Conservation (phyloP, 139 green algal species). For the Picochlorum sp. region DNA sequence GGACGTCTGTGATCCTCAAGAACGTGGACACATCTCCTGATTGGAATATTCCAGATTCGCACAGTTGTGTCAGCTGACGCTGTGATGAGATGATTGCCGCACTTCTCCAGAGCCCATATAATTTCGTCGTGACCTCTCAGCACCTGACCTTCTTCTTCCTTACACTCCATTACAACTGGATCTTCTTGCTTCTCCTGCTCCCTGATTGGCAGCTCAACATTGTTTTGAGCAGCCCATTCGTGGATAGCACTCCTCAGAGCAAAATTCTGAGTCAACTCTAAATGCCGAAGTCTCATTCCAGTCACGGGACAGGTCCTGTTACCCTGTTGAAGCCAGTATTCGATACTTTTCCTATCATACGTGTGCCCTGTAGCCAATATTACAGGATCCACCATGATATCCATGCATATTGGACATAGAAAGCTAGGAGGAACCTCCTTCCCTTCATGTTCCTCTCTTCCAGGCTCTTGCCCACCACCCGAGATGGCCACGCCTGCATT, state of each 20-base stretch:
- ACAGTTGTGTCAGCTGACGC: constrained; percentile 88
- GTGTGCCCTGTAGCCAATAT: constrained; percentile 89
- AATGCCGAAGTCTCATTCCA: constrained; percentile 71
- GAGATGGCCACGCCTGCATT: no score
- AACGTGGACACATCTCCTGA: constrained; percentile 44
- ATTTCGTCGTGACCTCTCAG: constrained; percentile 90
- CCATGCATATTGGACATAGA: constrained; percentile 82
- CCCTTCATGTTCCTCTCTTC: background rate
- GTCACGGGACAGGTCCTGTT: constrained; percentile 86
- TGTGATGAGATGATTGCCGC: constrained; percentile 58
- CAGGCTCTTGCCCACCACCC: background rate
- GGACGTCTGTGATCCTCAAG: constrained; percentile 84
- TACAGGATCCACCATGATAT: constrained; percentile 86
- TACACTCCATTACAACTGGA: background rate
- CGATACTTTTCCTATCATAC: constrained; percentile 79
- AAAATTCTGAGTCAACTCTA: constrained; percentile 88
- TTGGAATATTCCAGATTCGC: constrained; percentile 74
- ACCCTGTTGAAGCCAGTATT: constrained; percentile 77
- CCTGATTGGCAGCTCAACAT: constrained; percentile 35
- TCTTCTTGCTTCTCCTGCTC: constrained; percentile 30
- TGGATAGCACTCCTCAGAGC: constrained; percentile 76
- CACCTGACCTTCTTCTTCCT: constrained; percentile 42
- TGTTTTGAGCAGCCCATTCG: constrained; percentile 65
- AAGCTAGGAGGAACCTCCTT: constrained; percentile 30
- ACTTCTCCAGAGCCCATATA: constrained; percentile 83